These are phyloP conservation scores for Mortierella claussenii DNA, from an alignment of 192 early-diverging fungal species.

Conservation along the genomic window DNA sequence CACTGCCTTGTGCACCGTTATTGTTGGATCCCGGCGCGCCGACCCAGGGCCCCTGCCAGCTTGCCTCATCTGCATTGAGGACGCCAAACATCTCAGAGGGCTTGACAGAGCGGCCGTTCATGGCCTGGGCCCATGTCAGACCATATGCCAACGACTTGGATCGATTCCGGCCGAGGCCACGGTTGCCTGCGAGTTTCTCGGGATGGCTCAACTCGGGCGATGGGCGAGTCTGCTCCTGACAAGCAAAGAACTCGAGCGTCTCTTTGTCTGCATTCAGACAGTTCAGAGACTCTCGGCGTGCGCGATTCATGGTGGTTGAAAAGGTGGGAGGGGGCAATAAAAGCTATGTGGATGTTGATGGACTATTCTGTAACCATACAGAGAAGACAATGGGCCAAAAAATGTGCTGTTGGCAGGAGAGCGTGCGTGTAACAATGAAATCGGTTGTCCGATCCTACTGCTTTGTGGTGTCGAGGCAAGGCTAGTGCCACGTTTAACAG, in stretches of 20 bases:
- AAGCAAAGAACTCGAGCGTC: constrained; percentile 44
- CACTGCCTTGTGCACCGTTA: neutral
- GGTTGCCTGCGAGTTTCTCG: neutral
- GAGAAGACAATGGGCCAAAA: no score
- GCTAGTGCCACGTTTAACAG: no score
- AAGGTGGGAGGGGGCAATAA: neutral
- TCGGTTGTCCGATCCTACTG: no score
- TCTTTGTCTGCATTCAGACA: constrained; percentile 52
- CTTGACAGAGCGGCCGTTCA: constrained; percentile 36
- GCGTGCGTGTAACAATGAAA: no score
- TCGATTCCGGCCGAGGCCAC: constrained; percentile 5
- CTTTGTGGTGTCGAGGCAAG: no score
- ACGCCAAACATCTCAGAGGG: constrained; percentile 33
- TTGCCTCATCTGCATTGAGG: constrained; percentile 19
- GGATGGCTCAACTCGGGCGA: constrained; percentile 1
- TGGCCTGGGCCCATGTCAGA: constrained; percentile 47
- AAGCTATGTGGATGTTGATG: neutral
- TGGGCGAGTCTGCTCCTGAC: constrained; percentile 37
- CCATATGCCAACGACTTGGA: constrained; percentile 46
- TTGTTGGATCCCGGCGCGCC: neutral
- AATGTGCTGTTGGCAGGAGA: no score
- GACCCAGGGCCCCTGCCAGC: constrained; percentile 19
- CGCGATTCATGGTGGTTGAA: constrained; percentile 34
- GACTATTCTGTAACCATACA: no score
- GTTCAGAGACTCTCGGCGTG: constrained; percentile 51